These are phyloP conservation scores for Sarcodon sp. DNA, from an alignment of 768 basidiomycete genomes.

Conservation along the genomic window DNA sequence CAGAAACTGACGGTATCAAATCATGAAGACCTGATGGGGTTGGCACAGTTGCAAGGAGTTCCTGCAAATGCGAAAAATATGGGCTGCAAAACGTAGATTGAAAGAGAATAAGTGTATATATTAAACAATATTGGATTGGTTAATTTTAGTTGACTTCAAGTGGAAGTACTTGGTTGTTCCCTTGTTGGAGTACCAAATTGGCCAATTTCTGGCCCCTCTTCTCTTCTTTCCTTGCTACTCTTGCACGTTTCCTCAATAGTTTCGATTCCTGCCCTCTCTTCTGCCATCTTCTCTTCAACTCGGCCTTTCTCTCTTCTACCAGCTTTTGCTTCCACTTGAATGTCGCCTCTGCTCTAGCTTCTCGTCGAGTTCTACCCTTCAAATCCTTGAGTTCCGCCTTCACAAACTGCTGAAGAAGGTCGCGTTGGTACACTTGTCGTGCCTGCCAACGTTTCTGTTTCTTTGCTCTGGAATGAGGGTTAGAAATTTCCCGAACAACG, in stretches of 20 bases:
- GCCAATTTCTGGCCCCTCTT: slow-evolving; percentile 15
- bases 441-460: slow-evolving; percentile 68
- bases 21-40: too few species aligned
- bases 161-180: slow-evolving; percentile 18
- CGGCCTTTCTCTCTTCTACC: slow-evolving; percentile 41
- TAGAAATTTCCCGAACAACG: slow-evolving; percentile 58
- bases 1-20: too few species aligned
- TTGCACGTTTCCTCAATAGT: slow-evolving; percentile 10
- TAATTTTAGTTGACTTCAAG: slow-evolving; percentile 3
- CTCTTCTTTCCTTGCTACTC: slow-evolving; percentile 17
- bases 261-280: slow-evolving; percentile 19
- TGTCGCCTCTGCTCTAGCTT: slow-evolving; percentile 61
- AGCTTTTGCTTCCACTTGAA: slow-evolving; percentile 60
- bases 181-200: slow-evolving; percentile 15
- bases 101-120: not conserved
- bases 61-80: too few species aligned
- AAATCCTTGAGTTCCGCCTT: slow-evolving; percentile 32
- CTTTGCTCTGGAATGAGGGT: slow-evolving; percentile 75
- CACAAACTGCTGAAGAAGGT: slow-evolving; percentile 39
- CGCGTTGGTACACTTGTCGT: slow-evolving; percentile 31
- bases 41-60: too few species aligned
- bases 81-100: too few species aligned
- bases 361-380: slow-evolving; percentile 44
- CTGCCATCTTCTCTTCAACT: slow-evolving; percentile 45
- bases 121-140: not conserved